Base-by-base conservation (phyloP, 2,329 filamentous ascomycete species). In the Ophiostoma novo-ulmi region DNA sequence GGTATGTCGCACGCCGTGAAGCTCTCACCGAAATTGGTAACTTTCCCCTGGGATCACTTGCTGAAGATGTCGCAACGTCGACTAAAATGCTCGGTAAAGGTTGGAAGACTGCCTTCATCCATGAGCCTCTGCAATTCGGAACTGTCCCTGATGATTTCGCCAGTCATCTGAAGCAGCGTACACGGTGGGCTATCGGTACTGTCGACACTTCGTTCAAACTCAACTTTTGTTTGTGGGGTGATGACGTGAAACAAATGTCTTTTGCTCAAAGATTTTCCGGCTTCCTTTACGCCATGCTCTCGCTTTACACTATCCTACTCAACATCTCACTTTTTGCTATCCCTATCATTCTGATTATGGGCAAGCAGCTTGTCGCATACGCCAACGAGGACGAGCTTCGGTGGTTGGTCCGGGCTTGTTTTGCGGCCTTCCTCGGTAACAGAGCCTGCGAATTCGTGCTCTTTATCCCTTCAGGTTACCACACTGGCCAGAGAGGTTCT, bases 11-110 rank as follows among this genome's bases (percentile, higher is more conserved):
- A 38, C 85, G 87, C 2, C 85, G 87, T 17, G 78, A 82, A 69
- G 87, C 88, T 8, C 80, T 90, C 3, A 84, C 87, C 31, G 81
- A 84, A 22, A 88, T 90, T 73, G 87, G 86, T 74, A 85, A 87
- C 74, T 89, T 88, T 73, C 87, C 87, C 0, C 81, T 85, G 0
- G 85, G 84, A 14, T 87, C 85, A 3, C 78, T 89, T 7, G 83
- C 85, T 5, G 88, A 90, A 76, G 88, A 90, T 75, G 83, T 87
- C 2, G 84, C 82, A 68, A 88, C 84, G 1, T 88, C 86, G 10
- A 85, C 83, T 0, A 78, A 86, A 39, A 83, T 89, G 76, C 82
- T 88, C 0, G 86, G 85, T 1, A 81, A 80, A 71, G 88, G 88
- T 58, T 90, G 87, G 87, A 85, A 84, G 75, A 88, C 86, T 2